Conservation (phyloP, 108 stramenopile species). For the Skeletonema marinoi region DNA sequence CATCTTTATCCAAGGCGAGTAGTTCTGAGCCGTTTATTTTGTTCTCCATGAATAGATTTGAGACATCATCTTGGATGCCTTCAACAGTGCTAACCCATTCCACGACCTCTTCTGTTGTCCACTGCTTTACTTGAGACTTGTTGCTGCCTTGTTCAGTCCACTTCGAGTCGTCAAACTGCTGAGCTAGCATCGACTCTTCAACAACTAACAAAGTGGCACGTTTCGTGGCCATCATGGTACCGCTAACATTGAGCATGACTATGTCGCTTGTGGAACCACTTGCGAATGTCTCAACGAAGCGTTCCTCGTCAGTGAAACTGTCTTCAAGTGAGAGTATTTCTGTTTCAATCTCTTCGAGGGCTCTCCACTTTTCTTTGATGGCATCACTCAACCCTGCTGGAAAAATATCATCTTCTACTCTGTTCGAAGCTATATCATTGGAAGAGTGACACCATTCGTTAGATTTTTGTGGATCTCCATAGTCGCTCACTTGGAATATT, state of each 20-base stretch:
- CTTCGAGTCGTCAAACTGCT: conserved; percentile 13
- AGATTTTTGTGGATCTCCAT: background rate
- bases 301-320: conserved; percentile 1
- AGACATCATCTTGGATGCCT: background rate
- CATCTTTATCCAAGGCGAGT: conserved; percentile 2
- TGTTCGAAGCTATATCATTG: background rate
- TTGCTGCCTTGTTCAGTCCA: background rate
- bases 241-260: background rate
- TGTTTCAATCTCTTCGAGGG: background rate
- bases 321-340: conserved; percentile 11
- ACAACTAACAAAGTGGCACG: background rate
- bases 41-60: background rate
- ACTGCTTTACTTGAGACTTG: background rate
- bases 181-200: background rate
- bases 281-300: background rate
- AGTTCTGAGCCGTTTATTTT: conserved; percentile 5
- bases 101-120: conserved; percentile 11
- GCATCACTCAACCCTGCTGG: background rate
- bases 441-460: background rate
- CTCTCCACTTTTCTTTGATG: conserved; percentile 2
- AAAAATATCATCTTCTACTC: too few relatives aligned
- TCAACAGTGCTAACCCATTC: conserved; percentile 1
- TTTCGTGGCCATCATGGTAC: background rate
- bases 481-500: background rate
- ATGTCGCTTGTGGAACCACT: too few relatives aligned